A percentile compares a stretch with the other conserved stretches of the same genome.
Evolutionary conservation across 768 basidiomycete genomes (phyloP).

Genomic region (Amanita polypyramis): DNA sequence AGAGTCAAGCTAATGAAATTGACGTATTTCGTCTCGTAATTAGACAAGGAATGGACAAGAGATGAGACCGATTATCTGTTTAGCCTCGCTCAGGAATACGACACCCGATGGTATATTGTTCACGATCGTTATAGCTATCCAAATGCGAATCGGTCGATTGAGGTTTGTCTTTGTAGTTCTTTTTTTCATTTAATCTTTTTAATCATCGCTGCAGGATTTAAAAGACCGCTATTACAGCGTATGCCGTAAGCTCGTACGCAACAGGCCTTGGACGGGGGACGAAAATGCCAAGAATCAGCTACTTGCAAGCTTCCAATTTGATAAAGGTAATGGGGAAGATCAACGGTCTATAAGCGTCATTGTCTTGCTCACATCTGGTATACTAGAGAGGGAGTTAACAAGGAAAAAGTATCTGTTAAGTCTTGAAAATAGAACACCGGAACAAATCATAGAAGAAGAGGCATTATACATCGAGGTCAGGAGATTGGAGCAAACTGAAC

Average conservation of each 20-base stretch:
- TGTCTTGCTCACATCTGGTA: background rate
- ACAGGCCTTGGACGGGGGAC: constrained; percentile 77
- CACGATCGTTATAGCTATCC: constrained; percentile 82
- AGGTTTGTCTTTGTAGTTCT: constrained; percentile 32
- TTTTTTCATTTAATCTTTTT: constrained; percentile 2
- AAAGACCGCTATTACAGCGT: constrained; percentile 93
- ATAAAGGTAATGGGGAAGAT: constrained; percentile 51
- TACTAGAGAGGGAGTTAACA: constrained; percentile 70
- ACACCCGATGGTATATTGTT: constrained; percentile 82
- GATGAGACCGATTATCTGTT: constrained; percentile 95
- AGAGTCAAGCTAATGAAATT: background rate
- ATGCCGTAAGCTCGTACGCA: constrained; percentile 79
- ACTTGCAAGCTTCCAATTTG: constrained; percentile 70
- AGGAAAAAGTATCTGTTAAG: constrained; percentile 82
- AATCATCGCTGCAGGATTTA: constrained; percentile 50
- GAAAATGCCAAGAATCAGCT: constrained; percentile 58
- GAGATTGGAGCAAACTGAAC: constrained; percentile 89
- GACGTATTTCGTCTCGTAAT: background rate
- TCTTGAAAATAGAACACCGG: constrained; percentile 80
- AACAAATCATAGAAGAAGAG: constrained; percentile 92
- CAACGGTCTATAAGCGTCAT: background rate
- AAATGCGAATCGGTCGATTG: constrained; percentile 46
- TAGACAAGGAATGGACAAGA: constrained; percentile 81
- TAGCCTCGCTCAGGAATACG: constrained; percentile 66
- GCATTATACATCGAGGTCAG: constrained; percentile 89